Evolutionary conservation across 2,329 filamentous ascomycete genomes (phyloP).

Genomic region (Diaporthe australafricana): DNA sequence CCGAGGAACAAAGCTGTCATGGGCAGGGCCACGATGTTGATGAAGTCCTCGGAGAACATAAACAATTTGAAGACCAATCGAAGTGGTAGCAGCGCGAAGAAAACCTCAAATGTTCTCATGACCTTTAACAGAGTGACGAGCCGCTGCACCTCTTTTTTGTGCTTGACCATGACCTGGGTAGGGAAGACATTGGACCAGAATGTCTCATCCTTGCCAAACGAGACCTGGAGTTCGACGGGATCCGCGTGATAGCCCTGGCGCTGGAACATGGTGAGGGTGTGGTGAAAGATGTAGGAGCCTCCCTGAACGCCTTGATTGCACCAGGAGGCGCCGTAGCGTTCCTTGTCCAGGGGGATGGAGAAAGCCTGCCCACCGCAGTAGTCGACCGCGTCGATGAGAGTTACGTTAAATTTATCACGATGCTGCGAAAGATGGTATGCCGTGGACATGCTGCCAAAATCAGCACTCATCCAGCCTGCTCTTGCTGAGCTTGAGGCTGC

Average conservation of each 20-base stretch:
- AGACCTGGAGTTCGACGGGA: slow-evolving; percentile 71
- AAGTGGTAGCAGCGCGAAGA: slow-evolving; percentile 72
- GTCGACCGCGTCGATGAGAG: slow-evolving; percentile 65
- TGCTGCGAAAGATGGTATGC: slow-evolving; percentile 70
- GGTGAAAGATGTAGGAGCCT: slow-evolving; percentile 72
- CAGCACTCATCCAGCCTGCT: neutral
- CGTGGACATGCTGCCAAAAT: slow-evolving; percentile 59
- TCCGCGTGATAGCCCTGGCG: slow-evolving; percentile 61
- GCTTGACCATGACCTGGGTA: slow-evolving; percentile 66
- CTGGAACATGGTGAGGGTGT: slow-evolving; percentile 74
- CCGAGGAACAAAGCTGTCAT: slow-evolving; percentile 80
- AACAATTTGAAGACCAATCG: slow-evolving; percentile 75
- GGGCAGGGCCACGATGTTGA: slow-evolving; percentile 77
- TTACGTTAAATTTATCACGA: slow-evolving; percentile 69
- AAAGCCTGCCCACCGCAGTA: slow-evolving; percentile 74
- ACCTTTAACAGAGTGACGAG: slow-evolving; percentile 68
- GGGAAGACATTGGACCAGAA: slow-evolving; percentile 77
- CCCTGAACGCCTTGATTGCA: slow-evolving; percentile 75
- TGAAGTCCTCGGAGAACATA: slow-evolving; percentile 48
- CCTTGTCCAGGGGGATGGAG: slow-evolving; percentile 69
- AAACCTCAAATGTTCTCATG: slow-evolving; percentile 68
- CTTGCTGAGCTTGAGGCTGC: neutral
- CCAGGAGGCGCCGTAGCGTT: slow-evolving; percentile 70
- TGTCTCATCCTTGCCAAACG: slow-evolving; percentile 69
- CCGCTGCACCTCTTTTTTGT: slow-evolving; percentile 66